These are phyloP conservation scores for Penicillium sp. DNA, from an alignment of 2,329 filamentous ascomycete genomes.

Conservation along the genomic window DNA sequence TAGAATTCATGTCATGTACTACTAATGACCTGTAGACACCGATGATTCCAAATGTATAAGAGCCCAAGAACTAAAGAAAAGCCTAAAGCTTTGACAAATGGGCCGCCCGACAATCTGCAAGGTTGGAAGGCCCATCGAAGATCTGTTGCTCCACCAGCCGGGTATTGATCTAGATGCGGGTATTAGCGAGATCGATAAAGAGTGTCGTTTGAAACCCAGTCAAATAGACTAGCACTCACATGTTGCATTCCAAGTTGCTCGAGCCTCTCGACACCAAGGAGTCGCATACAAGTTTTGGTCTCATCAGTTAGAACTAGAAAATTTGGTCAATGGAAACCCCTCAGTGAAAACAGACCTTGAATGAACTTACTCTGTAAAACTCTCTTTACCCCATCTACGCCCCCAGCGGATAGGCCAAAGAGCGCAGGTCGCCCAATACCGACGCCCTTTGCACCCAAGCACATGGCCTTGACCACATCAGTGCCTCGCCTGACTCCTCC, in stretches of 20 bases:
- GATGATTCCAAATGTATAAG: neutral
- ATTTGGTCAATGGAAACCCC: neutral
- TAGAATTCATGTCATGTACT: neutral
- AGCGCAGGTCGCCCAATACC: constrained; percentile 94
- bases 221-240: neutral
- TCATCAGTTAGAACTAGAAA: constrained; percentile 7
- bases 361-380: constrained; percentile 67
- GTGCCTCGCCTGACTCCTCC: constrained; percentile 87
- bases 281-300: constrained; percentile 11
- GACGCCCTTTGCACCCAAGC: constrained; percentile 86
- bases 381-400: constrained; percentile 79
- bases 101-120: neutral
- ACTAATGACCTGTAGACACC: neutral
- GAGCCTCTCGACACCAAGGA: constrained; percentile 6
- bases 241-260: constrained; percentile 8
- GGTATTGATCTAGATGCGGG: neutral
- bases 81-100: neutral
- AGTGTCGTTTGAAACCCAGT: neutral
- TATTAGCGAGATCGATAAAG: neutral
- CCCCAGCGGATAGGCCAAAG: constrained; percentile 94
- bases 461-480: constrained; percentile 93
- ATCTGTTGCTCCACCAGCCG: constrained; percentile 2
- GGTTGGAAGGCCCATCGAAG: neutral
- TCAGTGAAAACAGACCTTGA: neutral
- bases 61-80: neutral